Evolutionary conservation across 208 protist genomes (phyloP).

Genomic region (Crithidia sp.): DNA sequence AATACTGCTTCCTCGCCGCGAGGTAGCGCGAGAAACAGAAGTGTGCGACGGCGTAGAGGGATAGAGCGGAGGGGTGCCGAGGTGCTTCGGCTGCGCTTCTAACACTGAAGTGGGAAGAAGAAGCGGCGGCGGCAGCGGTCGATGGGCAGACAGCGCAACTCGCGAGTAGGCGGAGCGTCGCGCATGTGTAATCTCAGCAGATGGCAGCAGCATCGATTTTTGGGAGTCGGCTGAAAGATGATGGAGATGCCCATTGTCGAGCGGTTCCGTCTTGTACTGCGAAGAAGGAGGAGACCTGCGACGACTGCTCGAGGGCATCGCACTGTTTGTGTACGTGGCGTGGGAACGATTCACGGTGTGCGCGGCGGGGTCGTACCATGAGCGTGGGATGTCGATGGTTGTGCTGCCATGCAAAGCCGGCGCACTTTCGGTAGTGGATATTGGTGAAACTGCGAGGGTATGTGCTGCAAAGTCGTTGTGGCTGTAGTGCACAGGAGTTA

Average conservation of each 20-base stretch:
- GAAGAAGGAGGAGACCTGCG: too few relatives aligned
- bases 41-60: too few relatives aligned
- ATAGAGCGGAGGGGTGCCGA: too few relatives aligned
- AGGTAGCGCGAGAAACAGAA: too few relatives aligned
- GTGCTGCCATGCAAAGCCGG: too few relatives aligned
- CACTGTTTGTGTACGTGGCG: not conserved
- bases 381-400: not conserved
- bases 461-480: too few relatives aligned
- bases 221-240: too few relatives aligned
- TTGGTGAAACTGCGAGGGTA: too few relatives aligned
- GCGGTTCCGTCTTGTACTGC: too few relatives aligned
- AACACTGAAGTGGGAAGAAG: not conserved
- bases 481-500: not conserved
- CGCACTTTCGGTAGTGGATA: too few relatives aligned
- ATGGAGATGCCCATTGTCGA: not conserved
- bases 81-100: not conserved
- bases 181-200: not conserved
- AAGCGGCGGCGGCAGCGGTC: not conserved
- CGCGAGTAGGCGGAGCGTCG: not conserved
- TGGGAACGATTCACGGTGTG: not conserved
- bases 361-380: constrained; percentile 10
- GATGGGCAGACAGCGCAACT: not conserved
- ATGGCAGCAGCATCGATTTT: too few relatives aligned
- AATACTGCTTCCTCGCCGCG: constrained; percentile 42
- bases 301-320: constrained; percentile 1